phyloP scores from a whole-genome alignment of 768 basidiomycete genomes.

The Leccinum rimulosum region DNA sequence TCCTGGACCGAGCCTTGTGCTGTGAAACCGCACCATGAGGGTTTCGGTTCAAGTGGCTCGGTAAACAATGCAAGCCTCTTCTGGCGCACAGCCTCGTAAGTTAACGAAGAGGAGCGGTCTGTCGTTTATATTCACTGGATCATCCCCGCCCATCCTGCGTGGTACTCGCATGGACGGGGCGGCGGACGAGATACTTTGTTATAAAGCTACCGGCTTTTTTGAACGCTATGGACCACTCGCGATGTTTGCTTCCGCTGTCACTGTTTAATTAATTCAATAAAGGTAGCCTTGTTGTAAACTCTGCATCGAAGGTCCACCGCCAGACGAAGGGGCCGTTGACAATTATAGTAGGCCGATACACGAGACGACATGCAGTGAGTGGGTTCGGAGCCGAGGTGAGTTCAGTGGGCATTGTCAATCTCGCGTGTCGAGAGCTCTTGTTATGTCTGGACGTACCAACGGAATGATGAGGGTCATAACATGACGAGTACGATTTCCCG shows the following conservation, averaged over 20 bases:
- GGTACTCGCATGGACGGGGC: conserved; percentile 10
- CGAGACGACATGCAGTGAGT: neutral
- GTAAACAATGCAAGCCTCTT: too few species aligned
- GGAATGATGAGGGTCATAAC: neutral
- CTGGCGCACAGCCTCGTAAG: too few species aligned
- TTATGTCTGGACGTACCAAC: neutral
- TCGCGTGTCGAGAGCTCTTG: neutral
- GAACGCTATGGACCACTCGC: conserved; percentile 2
- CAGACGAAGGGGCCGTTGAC: neutral
- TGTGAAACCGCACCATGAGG: neutral
- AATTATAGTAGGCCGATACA: conserved; percentile 1
- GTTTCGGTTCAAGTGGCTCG: too few species aligned
- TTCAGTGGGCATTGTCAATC: too few species aligned
- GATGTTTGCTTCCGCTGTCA: conserved; percentile 5
- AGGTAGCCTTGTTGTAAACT: neutral
- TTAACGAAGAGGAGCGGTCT: neutral
- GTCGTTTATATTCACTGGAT: neutral
- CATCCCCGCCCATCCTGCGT: neutral
- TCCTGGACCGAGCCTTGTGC: neutral
- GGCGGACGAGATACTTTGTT: neutral
- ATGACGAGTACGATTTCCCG: neutral
- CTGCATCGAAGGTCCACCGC: neutral
- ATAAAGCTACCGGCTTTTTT: neutral
- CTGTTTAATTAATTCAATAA: conserved; percentile 7
- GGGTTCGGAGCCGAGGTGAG: neutral